These are phyloP conservation scores for Amphirosellinia nigrospora DNA, from an alignment of 495 filamentous ascomycete genomes.

Conservation along the genomic window DNA sequence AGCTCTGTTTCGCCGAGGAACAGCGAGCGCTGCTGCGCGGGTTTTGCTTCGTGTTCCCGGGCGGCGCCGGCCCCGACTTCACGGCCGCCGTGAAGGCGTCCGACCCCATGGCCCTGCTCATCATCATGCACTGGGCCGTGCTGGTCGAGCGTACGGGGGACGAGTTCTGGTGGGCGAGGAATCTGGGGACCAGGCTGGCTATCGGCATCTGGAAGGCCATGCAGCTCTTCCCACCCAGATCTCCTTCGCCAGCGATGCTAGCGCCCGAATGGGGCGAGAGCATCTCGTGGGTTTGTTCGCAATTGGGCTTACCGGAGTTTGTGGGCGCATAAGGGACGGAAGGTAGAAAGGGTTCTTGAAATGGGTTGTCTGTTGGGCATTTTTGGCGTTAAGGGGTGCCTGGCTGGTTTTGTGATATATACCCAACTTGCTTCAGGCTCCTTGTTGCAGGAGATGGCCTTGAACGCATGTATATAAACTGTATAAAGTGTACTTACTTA, in stretches of 20 bases:
- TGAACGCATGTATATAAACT: not conserved
- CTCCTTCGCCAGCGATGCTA: conserved; percentile 4
- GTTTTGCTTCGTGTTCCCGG: conserved; percentile 35
- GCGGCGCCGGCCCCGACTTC: conserved; percentile 36
- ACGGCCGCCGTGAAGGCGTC: conserved; percentile 32
- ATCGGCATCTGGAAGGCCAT: conserved; percentile 24
- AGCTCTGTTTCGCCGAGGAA: conserved; percentile 39
- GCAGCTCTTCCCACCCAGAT: conserved; percentile 11
- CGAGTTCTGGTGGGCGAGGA: conserved; percentile 29
- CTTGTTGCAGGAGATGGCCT: not conserved
- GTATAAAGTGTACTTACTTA: not conserved
- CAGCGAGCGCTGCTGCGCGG: conserved; percentile 33
- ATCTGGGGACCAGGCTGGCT: conserved; percentile 16
- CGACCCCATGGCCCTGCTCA: conserved; percentile 43
- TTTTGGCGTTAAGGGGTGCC: conserved; percentile 11
- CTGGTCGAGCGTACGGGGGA: conserved; percentile 28
- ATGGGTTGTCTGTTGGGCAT: not conserved
- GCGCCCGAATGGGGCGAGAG: conserved; percentile 23
- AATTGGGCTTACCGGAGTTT: conserved; percentile 17
- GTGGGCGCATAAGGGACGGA: not conserved
- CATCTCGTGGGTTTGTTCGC: conserved; percentile 21
- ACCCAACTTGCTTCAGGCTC: conserved; percentile 5
- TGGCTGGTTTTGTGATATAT: conserved; percentile 2
- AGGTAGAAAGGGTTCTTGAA: not conserved
- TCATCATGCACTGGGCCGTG: conserved; percentile 42